Evolutionary conservation across 2,329 filamentous ascomycete species (phyloP).

Genomic region (Byssochlamys sp.): DNA sequence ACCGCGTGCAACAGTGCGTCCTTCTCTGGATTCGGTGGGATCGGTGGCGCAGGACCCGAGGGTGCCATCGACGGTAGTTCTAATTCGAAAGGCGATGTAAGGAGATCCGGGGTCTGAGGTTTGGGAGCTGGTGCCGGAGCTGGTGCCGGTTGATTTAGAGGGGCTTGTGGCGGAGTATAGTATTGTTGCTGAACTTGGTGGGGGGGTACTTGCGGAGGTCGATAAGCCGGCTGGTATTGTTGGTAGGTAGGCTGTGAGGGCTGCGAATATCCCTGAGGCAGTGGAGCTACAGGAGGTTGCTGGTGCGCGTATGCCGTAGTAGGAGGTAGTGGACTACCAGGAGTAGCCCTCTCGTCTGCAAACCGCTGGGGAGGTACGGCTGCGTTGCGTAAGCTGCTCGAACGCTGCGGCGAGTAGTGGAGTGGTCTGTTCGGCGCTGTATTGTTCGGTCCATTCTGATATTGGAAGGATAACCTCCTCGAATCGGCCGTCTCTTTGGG

Average conservation of each 20-base stretch:
- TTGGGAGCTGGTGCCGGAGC: slow-evolving; percentile 17
- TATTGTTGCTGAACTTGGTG: slow-evolving; percentile 11
- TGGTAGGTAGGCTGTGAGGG: slow-evolving; percentile 15
- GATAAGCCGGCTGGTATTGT: slow-evolving; percentile 18
- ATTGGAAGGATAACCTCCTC: slow-evolving; percentile 9
- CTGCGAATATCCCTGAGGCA: not conserved
- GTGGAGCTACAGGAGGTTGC: slow-evolving; percentile 4
- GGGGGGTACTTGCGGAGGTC: slow-evolving; percentile 9
- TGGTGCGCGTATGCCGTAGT: not conserved
- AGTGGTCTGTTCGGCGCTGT: slow-evolving; percentile 8
- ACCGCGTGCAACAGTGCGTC: slow-evolving; percentile 74
- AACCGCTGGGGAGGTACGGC: slow-evolving; percentile 2
- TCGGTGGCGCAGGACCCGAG: slow-evolving; percentile 59
- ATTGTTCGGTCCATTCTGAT: slow-evolving; percentile 4
- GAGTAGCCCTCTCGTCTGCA: not conserved
- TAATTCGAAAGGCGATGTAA: slow-evolving; percentile 54
- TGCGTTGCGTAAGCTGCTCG: slow-evolving; percentile 12
- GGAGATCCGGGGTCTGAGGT: slow-evolving; percentile 44
- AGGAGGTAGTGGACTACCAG: not conserved
- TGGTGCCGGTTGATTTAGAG: slow-evolving; percentile 16
- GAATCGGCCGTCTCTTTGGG: slow-evolving; percentile 17
- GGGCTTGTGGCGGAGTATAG: slow-evolving; percentile 13
- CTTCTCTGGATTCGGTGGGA: slow-evolving; percentile 92
- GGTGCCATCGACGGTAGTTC: slow-evolving; percentile 41
- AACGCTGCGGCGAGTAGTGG: slow-evolving; percentile 21